Evolutionary conservation across 768 basidiomycete species (phyloP).

Genomic region (Serendipita sp.): DNA sequence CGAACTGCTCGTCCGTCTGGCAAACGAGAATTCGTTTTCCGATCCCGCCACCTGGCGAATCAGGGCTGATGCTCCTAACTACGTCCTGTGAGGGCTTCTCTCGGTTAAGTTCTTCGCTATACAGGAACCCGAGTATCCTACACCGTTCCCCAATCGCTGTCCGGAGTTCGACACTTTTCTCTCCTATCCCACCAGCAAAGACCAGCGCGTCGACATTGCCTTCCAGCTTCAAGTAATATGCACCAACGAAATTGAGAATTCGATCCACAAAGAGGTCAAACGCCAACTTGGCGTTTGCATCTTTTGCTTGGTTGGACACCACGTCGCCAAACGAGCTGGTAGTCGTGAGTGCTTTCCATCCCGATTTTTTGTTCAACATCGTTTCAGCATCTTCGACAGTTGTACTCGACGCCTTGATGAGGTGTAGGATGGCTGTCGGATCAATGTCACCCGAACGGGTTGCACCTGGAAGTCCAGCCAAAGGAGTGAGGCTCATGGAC

Average conservation of each 20-base stretch:
- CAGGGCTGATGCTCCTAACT: constrained; percentile 18
- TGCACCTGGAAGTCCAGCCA: constrained; percentile 78
- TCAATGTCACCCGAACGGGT: constrained; percentile 75
- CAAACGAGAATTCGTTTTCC: constrained; percentile 37
- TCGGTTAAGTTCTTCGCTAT: constrained; percentile 34
- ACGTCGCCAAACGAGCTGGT: constrained; percentile 72
- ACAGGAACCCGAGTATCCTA: constrained; percentile 42
- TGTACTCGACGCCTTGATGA: constrained; percentile 26
- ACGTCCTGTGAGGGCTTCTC: constrained; percentile 20
- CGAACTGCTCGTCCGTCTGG: constrained; percentile 41
- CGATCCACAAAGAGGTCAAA: constrained; percentile 70
- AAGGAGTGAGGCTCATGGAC: constrained; percentile 81
- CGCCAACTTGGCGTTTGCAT: constrained; percentile 36
- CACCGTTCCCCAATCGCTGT: constrained; percentile 37
- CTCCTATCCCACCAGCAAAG: constrained; percentile 81
- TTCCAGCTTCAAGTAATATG: constrained; percentile 55
- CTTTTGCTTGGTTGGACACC: constrained; percentile 13
- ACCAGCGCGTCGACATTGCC: constrained; percentile 59
- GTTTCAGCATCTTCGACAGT: constrained; percentile 38
- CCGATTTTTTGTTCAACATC: constrained; percentile 57
- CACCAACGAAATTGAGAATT: constrained; percentile 52
- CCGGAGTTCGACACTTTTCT: constrained; percentile 47
- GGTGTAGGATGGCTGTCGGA: constrained; percentile 78
- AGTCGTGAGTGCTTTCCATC: constrained; percentile 64
- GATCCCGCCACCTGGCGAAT: constrained; percentile 30